phyloP scores from a whole-genome alignment of 1,284 basidiomycete species.

The Puccinia novopanici region DNA sequence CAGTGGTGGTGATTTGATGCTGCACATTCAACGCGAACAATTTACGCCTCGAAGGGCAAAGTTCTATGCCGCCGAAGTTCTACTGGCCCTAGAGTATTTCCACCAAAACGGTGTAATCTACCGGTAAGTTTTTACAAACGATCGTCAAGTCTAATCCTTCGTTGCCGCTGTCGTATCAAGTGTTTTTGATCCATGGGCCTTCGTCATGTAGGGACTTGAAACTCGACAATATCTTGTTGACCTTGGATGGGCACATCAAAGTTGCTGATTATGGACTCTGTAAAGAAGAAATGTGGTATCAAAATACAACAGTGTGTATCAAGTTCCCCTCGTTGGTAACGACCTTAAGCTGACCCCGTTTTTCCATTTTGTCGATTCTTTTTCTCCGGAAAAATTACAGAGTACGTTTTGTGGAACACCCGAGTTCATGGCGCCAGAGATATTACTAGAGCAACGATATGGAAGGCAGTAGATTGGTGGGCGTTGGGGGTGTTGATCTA shows the following conservation, averaged over 20 bases:
- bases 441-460: constrained; percentile 95
- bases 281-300: constrained; percentile 98
- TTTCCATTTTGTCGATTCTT: not conserved
- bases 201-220: constrained; percentile 76
- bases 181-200: constrained; percentile 25
- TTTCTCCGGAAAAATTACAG: not conserved
- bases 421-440: constrained; percentile 99
- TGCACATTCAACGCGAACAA: constrained; percentile 78
- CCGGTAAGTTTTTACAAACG: constrained; percentile 64
- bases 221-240: constrained; percentile 95
- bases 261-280: constrained; percentile 99
- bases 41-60: constrained; percentile 84
- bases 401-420: constrained; percentile 99
- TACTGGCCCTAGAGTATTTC: constrained; percentile 96
- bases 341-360: not conserved
- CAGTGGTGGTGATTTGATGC: constrained; percentile 76
- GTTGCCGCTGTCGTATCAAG: not conserved
- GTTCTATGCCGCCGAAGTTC: constrained; percentile 97
- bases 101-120: constrained; percentile 95
- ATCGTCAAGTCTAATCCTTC: not conserved
- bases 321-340: not conserved
- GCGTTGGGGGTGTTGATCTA: constrained; percentile 98
- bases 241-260: constrained; percentile 96
- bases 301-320: constrained; percentile 72
- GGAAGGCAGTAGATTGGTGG: constrained; percentile 99